A percentile compares a stretch with the other conserved stretches of the same genome.
Conservation (phyloP, 73 alveolate genomes). For the Paramecium tetraurelia region DNA sequence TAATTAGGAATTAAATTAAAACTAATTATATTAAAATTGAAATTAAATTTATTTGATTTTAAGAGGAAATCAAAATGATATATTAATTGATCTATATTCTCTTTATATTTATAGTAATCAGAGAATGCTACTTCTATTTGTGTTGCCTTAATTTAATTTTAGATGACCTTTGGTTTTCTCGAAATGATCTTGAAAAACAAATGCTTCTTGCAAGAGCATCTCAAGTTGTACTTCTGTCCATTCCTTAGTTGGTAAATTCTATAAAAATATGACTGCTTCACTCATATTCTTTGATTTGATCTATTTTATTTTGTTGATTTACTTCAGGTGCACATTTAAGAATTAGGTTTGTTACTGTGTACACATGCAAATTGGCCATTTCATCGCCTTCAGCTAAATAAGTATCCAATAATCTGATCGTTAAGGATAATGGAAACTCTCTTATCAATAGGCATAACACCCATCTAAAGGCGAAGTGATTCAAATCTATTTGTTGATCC, state of each 20-base stretch:
- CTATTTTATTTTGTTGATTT: neutral
- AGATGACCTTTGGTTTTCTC: slow-evolving; percentile 48
- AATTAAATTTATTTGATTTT: neutral
- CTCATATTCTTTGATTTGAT: slow-evolving; percentile 25
- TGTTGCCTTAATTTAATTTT: slow-evolving; percentile 1
- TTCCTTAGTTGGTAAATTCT: slow-evolving; percentile 35
- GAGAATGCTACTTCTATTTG: slow-evolving; percentile 42
- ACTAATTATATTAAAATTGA: neutral
- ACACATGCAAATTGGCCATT: slow-evolving; percentile 30
- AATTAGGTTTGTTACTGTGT: slow-evolving; percentile 31
- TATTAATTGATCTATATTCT: neutral
- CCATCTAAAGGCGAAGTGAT: slow-evolving; percentile 57
- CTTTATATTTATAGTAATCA: slow-evolving; percentile 29
- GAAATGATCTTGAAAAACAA: slow-evolving; percentile 44
- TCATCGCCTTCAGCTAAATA: slow-evolving; percentile 54
- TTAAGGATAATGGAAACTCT: slow-evolving; percentile 39
- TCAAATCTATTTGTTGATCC: neutral
- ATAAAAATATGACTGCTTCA: slow-evolving; percentile 34
- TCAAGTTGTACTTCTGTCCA: slow-evolving; percentile 36
- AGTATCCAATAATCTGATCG: slow-evolving; percentile 57
- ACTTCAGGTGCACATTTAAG: slow-evolving; percentile 49
- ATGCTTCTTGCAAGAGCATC: slow-evolving; percentile 38
- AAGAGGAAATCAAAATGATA: neutral
- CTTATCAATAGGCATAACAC: slow-evolving; percentile 46
- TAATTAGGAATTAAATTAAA: neutral